phyloP scores from a whole-genome alignment of 306 rosid genomes.

The Lablab purpureus region DNA sequence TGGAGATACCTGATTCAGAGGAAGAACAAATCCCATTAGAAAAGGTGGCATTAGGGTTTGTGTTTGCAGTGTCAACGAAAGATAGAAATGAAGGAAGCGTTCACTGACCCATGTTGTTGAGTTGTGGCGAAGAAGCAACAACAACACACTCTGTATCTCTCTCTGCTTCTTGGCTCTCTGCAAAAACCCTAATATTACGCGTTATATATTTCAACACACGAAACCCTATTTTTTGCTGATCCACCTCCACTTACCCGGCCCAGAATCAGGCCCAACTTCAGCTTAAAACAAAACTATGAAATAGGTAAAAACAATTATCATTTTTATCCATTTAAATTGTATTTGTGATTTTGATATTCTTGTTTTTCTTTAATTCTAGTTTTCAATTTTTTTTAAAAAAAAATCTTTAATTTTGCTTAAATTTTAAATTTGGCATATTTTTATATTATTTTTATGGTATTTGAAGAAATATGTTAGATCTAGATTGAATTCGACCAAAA shows the following conservation, averaged over 20 bases:
- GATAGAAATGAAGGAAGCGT: neutral
- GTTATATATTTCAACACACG: neutral
- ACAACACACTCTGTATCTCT: constrained; percentile 5
- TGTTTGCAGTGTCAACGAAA: neutral
- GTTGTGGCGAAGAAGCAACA: neutral
- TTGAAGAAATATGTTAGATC: too few species aligned
- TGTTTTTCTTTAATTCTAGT: neutral
- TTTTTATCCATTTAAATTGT: too few species aligned
- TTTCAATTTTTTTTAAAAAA: too few species aligned
- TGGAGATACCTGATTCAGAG: constrained; percentile 55
- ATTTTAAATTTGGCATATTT: too few species aligned
- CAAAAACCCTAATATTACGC: constrained; percentile 1
- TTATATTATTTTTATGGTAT: too few species aligned
- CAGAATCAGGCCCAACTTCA: neutral
- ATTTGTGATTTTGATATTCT: too few species aligned
- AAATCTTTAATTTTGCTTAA: too few species aligned
- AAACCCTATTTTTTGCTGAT: constrained; percentile 7
- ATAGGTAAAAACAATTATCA: neutral
- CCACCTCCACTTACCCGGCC: neutral
- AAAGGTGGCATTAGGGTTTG: neutral
- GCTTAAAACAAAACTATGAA: neutral
- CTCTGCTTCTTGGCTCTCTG: neutral
- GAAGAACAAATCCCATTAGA: neutral
- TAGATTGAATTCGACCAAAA: too few species aligned
- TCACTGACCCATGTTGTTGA: constrained; percentile 13